Conservation (phyloP, 352 stramenopile genomes). For the Pythium brassicae region DNA sequence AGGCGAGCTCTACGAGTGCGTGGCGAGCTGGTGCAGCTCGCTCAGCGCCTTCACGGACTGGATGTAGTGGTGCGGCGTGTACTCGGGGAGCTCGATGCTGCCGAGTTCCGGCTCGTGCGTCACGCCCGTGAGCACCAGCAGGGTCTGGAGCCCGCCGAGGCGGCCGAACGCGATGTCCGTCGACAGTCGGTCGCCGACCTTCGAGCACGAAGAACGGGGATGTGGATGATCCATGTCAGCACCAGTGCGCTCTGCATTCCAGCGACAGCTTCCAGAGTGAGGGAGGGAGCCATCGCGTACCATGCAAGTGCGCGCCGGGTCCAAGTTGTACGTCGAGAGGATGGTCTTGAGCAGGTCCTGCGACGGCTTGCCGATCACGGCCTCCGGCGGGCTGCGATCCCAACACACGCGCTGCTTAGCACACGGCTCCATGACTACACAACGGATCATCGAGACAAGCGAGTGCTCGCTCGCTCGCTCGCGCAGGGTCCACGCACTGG, state of each 20-base stretch:
- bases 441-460: neutral
- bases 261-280: neutral
- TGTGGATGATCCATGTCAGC: no score
- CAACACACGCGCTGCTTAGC: neutral
- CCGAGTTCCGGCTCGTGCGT: slow-evolving; percentile 55
- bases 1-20: no score
- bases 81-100: slow-evolving; percentile 39
- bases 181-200: slow-evolving; percentile 79
- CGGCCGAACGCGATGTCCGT: slow-evolving; percentile 85
- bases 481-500: slow-evolving; percentile 30
- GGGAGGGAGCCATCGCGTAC: slow-evolving; percentile 15
- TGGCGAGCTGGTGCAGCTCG: slow-evolving; percentile 37
- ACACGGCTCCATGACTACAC: no score
- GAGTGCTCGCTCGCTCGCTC: neutral
- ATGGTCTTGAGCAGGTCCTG: slow-evolving; percentile 82
- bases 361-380: slow-evolving; percentile 77
- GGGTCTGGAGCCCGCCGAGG: slow-evolving; percentile 58
- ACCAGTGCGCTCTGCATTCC: neutral
- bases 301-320: slow-evolving; percentile 79
- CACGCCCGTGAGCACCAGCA: slow-evolving; percentile 74
- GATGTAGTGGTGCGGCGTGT: slow-evolving; percentile 63
- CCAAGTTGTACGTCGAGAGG: slow-evolving; percentile 59
- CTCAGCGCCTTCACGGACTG: slow-evolving; percentile 75
- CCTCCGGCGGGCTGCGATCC: slow-evolving; percentile 49
- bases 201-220: neutral